phyloP scores from a whole-genome alignment of 768 basidiomycete species.

The Mycena filopes region DNA sequence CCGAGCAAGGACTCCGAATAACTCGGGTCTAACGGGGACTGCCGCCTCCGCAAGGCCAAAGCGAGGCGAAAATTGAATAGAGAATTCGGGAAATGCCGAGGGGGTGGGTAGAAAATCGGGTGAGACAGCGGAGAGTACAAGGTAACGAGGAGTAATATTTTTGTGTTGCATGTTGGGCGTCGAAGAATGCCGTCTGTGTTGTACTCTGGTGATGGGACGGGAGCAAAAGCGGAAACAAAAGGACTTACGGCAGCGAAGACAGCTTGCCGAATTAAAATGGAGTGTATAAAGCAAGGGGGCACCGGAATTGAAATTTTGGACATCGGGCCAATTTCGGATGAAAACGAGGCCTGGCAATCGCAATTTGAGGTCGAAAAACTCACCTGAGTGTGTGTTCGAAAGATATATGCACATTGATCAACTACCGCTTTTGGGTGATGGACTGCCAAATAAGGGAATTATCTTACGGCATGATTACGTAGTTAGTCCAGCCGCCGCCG shows the following conservation, averaged over 20 bases:
- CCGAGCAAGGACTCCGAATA: constrained; percentile 13
- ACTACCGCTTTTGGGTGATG: no score
- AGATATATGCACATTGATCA: no score
- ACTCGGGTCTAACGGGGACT: constrained; percentile 10
- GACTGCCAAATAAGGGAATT: no score
- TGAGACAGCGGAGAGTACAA: not conserved
- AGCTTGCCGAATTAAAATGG: constrained; percentile 5
- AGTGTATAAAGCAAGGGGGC: constrained; percentile 9
- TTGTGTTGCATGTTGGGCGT: no score
- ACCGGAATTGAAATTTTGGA: no score
- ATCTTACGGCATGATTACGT: no score
- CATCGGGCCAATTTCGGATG: no score
- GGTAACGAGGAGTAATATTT: not conserved
- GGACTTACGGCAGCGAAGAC: not conserved
- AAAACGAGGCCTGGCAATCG: no score
- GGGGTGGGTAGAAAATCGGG: not conserved
- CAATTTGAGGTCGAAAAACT: no score
- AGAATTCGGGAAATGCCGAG: not conserved
- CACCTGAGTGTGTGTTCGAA: no score
- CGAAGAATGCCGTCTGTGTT: not conserved
- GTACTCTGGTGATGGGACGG: not conserved
- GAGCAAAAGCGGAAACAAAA: constrained; percentile 3
- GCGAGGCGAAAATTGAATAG: constrained; percentile 8
- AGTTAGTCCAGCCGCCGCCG: no score
- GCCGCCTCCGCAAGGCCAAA: constrained; percentile 8